Base-by-base conservation (phyloP, 805 yeast species). In the Huiozyma sinensis region DNA sequence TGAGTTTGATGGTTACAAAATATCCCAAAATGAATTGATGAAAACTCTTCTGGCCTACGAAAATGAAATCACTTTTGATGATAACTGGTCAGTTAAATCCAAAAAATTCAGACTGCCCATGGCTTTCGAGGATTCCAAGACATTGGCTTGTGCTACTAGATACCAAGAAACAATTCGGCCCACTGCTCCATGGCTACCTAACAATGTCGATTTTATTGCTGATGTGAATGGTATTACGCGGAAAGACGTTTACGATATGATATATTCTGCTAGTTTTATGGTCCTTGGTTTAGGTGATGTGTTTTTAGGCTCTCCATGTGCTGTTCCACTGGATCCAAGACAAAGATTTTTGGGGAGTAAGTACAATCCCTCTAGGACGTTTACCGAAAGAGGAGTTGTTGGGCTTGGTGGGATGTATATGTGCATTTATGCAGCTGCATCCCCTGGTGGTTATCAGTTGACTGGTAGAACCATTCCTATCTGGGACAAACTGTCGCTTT, bases 391-490 rank as follows among this genome's bases (percentile, higher is more conserved):
- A 60, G 98, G 98, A 53, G 84, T 92, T 33, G 97, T 90, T 49
- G 98, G 98, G 58, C 81, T 92, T 61, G 98, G 98, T 50, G 97
- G 98, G 55, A 87, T 83, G 85, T 92, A 88, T 73, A 89, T 90
- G 97, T 90, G 97, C 70, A 89, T 90, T 55, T 90, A 90, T 66
- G 87, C 97, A 31, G 89, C 90, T 90, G 94, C 87, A 53, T 87
- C 96, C 28, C 98, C 98, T 40, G 98, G 98, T 67, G 98, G 98
- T 31, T 90, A 90, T 67, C 97, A 90, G 68, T 74, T 90, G 54
- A 90, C 88, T 49, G 98, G 97, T 45, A 78, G 97, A 60, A 90
- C 98, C 8, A 80, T 92, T 52, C 97, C 97, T 44, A 89, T 90
- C 55, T 90, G 98, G 98, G 98, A 90, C 63, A 89, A 87, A 68